A percentile compares a stretch with the other conserved stretches of the same genome.
These are phyloP conservation scores for Nemania abortiva DNA, from an alignment of 2,329 filamentous ascomycete species.

Conservation along the genomic window DNA sequence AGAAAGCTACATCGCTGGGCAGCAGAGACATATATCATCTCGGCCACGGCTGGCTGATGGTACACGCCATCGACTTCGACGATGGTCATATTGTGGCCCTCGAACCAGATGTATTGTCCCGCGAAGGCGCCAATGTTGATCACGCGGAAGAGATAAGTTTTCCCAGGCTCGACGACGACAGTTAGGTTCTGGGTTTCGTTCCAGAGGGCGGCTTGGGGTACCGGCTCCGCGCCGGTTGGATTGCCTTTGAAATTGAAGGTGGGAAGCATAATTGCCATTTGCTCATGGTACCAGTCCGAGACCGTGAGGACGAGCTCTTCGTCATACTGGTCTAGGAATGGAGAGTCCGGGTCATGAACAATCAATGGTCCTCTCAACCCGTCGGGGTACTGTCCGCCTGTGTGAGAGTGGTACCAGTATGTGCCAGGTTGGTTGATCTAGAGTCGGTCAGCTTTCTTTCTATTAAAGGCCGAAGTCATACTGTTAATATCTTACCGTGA, in stretches of 20 bases:
- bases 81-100: conserved; percentile 74
- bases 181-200: conserved; percentile 75
- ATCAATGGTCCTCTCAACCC: conserved; percentile 74
- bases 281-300: conserved; percentile 78
- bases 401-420: conserved; percentile 84
- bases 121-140: conserved; percentile 81
- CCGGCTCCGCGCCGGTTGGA: conserved; percentile 71
- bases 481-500: conserved; percentile 62
- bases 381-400: conserved; percentile 76
- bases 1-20: conserved; percentile 76
- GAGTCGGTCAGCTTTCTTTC: conserved; percentile 28
- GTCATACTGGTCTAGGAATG: conserved; percentile 68
- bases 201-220: conserved; percentile 76
- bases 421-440: conserved; percentile 75
- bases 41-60: conserved; percentile 68
- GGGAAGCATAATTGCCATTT: conserved; percentile 61
- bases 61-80: conserved; percentile 81
- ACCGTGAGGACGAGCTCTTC: conserved; percentile 74
- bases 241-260: conserved; percentile 66
- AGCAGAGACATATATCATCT: conserved; percentile 74
- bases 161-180: conserved; percentile 71
- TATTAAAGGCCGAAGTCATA: background rate
- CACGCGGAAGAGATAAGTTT: conserved; percentile 79
- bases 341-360: conserved; percentile 71
- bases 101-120: conserved; percentile 74